Evolutionary conservation across 805 yeast genomes (phyloP).

Genomic region (Candida odintsovae): DNA sequence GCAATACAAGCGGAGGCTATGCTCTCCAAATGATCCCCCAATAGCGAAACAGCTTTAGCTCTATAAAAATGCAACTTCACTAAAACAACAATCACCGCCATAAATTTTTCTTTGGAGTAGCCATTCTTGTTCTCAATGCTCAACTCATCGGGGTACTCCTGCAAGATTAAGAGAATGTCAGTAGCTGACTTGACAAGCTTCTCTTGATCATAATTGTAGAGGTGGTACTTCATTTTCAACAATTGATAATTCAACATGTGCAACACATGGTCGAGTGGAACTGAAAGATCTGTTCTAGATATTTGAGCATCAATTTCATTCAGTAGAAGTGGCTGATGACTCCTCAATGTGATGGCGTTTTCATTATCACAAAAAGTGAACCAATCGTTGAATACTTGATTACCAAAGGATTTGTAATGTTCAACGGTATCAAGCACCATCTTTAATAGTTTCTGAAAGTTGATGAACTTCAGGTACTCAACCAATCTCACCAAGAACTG

Average conservation of each 20-base stretch:
- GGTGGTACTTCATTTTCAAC: slow-evolving; percentile 13
- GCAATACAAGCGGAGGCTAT: slow-evolving; percentile 40
- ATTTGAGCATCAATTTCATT: slow-evolving; percentile 1
- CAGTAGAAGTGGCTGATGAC: slow-evolving; percentile 2
- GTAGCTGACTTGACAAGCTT: slow-evolving; percentile 7
- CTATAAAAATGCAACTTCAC: slow-evolving; percentile 13
- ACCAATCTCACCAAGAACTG: slow-evolving; percentile 13
- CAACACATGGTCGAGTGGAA: slow-evolving; percentile 2
- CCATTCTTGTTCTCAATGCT: slow-evolving; percentile 11
- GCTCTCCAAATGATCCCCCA: slow-evolving; percentile 20
- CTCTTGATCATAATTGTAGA: slow-evolving; percentile 10
- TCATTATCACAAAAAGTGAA: slow-evolving; percentile 6
- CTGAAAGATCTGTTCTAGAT: neutral
- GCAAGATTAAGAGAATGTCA: slow-evolving; percentile 1
- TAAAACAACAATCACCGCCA: slow-evolving; percentile 8
- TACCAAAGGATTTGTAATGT: slow-evolving; percentile 6
- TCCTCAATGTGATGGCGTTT: slow-evolving; percentile 10
- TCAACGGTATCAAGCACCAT: slow-evolving; percentile 8
- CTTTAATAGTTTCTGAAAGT: slow-evolving; percentile 12
- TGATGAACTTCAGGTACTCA: slow-evolving; percentile 16
- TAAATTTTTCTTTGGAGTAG: slow-evolving; percentile 7
- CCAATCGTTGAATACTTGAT: slow-evolving; percentile 12
- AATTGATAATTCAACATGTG: slow-evolving; percentile 5
- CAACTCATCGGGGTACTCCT: neutral
- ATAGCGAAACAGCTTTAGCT: slow-evolving; percentile 12